Evolutionary conservation across 352 stramenopile species (phyloP), one percentile per base, ranked within the genome.

Genomic region (Pythium graminicola): DNA sequence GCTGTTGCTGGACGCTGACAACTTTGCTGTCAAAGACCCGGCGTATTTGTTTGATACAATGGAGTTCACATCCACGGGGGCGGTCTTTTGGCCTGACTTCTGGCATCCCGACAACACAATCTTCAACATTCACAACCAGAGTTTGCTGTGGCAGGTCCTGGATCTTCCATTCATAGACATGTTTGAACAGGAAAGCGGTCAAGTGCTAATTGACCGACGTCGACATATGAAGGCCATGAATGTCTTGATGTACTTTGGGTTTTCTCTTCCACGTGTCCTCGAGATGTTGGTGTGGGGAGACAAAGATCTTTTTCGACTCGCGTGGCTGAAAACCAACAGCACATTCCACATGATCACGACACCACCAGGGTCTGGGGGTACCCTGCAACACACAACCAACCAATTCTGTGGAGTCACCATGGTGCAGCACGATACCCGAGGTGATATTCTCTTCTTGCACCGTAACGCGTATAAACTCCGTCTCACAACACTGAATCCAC

Each of bases 81-180:
- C 81, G 6, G 57, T 92, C 8, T 92, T 92, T 61, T 92, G 81
- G 81, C 81, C 81, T 4, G 81, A 92, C 39, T 92, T 82, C 52
- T 92, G 81, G 81, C 65, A 65, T 6, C 57, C 73, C 0, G 64
- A 67, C 31, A 72, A 83, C 28, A 88, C 79, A 8, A 86, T 89
- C 19, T 92, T 92, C 57, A 85, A 88, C 53, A 74, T 92, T 36
- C 75, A 88, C 32, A 50, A 50, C 14, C 65, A 57, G 3, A 87
- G 67, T 27, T 67, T 92, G 26, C 63, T 89, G 1, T 92, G 81
- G 81, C 62, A 84, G n/a, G 51, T 86, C 10, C 70, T 89, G 7
- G 72, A 70, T 8, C 42, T 92, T 16, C 20, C 67, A 6, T 69
- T 62, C n/a, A 73, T 85, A 20, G 67, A 86, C 54, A 75, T 72